Conservation (phyloP, 2,329 filamentous ascomycete species). For the Chaetomium globosum region DNA sequence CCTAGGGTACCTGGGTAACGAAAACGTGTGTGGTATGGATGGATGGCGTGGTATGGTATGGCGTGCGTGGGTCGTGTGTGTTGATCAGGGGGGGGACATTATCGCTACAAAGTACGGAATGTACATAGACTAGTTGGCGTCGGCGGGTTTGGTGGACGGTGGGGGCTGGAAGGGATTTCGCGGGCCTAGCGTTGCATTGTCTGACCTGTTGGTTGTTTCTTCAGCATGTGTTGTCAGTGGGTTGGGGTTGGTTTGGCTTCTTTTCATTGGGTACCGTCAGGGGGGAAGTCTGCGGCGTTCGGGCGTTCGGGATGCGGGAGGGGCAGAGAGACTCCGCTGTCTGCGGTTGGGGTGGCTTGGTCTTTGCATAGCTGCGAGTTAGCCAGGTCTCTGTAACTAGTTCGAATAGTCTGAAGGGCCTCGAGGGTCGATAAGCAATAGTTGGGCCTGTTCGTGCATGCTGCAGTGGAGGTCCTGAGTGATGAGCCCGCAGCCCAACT, state of each 20-base stretch:
- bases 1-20: no score
- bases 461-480: background rate
- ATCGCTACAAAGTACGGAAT: no score
- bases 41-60: background rate
- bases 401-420: conserved; percentile 3
- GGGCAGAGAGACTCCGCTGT: background rate
- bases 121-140: no score
- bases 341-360: background rate
- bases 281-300: background rate
- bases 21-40: no score
- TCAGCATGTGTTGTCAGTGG: background rate
- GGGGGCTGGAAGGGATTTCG: background rate
- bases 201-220: background rate
- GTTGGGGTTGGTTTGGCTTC: conserved; percentile 1
- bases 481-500: conserved; percentile 1
- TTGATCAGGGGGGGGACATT: background rate
- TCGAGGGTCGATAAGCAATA: background rate
- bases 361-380: background rate
- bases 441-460: background rate
- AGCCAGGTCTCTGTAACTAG: background rate
- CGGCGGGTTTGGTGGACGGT: background rate
- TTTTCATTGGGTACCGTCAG: conserved; percentile 10
- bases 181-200: background rate
- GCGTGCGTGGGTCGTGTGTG: background rate
- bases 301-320: background rate